A percentile compares a stretch with the other conserved stretches of the same genome.
phyloP scores from a whole-genome alignment of 2,329 filamentous ascomycete species.

The Samsoniella hepiali region DNA sequence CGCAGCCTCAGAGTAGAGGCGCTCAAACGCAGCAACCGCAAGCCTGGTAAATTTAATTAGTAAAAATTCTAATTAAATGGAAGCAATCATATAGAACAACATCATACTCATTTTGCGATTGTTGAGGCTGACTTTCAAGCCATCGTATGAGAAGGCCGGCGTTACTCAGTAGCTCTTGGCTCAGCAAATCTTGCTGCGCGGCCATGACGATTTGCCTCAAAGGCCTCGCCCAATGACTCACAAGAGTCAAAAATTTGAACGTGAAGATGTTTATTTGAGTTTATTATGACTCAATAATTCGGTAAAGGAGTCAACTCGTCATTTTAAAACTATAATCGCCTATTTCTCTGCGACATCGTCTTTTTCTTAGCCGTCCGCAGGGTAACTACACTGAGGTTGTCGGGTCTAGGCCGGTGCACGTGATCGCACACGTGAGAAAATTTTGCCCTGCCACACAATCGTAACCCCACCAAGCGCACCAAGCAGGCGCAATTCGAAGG shows the following conservation, averaged over 20 bases:
- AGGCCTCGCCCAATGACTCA: background rate
- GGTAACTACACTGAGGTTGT: background rate
- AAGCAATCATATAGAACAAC: slow-evolving; percentile 19
- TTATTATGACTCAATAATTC: background rate
- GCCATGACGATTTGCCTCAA: slow-evolving; percentile 21
- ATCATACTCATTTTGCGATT: slow-evolving; percentile 37
- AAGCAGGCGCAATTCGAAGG: slow-evolving; percentile 26
- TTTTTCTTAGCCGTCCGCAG: background rate
- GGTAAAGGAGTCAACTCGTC: background rate
- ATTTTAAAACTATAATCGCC: background rate
- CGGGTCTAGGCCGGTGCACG: slow-evolving; percentile 26
- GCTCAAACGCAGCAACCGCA: slow-evolving; percentile 44
- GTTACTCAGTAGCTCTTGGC: slow-evolving; percentile 33
- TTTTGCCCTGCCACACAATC: slow-evolving; percentile 32
- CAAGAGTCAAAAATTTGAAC: background rate
- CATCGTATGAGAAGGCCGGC: slow-evolving; percentile 39
- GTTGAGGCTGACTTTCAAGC: slow-evolving; percentile 39
- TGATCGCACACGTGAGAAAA: slow-evolving; percentile 33
- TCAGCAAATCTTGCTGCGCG: slow-evolving; percentile 15
- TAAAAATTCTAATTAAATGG: background rate
- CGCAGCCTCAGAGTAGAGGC: slow-evolving; percentile 46
- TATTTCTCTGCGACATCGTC: background rate
- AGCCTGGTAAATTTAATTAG: slow-evolving; percentile 3
- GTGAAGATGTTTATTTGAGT: background rate
- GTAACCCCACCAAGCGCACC: slow-evolving; percentile 24